Conservation (phyloP, 2,329 filamentous ascomycete genomes). For the Didymella sp. region DNA sequence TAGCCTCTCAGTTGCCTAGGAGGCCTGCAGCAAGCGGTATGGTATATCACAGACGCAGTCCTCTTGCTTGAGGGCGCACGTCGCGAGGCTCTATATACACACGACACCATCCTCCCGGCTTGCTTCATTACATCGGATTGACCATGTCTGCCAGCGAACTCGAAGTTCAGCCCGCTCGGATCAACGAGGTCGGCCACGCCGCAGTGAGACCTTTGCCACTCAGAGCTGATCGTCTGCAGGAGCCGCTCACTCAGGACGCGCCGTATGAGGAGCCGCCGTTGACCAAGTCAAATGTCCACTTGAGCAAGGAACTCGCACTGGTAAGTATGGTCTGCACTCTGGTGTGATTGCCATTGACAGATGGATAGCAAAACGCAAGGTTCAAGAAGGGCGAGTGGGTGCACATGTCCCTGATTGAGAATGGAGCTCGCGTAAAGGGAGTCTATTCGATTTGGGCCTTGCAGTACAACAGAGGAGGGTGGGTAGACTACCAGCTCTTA, state of each 20-base stretch:
- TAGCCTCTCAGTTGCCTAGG: conserved; percentile 22
- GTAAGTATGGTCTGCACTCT: background rate
- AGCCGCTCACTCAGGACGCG: conserved; percentile 19
- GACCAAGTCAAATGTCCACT: conserved; percentile 41
- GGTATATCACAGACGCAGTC: conserved; percentile 35
- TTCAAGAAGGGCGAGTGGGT: conserved; percentile 35
- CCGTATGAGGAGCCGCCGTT: conserved; percentile 24
- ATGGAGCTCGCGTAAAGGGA: conserved; percentile 31
- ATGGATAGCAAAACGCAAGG: conserved; percentile 28
- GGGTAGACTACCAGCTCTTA: conserved; percentile 40
- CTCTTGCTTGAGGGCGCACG: conserved; percentile 22
- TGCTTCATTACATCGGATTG: conserved; percentile 12
- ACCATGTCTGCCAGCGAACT: conserved; percentile 32
- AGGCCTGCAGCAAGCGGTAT: conserved; percentile 39
- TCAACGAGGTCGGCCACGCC: conserved; percentile 28
- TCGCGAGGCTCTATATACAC: conserved; percentile 33
- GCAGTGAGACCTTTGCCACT: conserved; percentile 21
- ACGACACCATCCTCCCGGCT: background rate
- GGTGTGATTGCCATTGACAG: background rate
- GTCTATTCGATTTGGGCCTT: conserved; percentile 28
- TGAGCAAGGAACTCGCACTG: conserved; percentile 24
- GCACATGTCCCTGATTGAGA: conserved; percentile 34
- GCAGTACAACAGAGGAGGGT: conserved; percentile 25
- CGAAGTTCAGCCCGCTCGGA: conserved; percentile 29
- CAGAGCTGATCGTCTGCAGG: conserved; percentile 38